These are phyloP conservation scores for Rhodotorula babjevae DNA, from an alignment of 768 basidiomycete genomes.

Conservation along the genomic window DNA sequence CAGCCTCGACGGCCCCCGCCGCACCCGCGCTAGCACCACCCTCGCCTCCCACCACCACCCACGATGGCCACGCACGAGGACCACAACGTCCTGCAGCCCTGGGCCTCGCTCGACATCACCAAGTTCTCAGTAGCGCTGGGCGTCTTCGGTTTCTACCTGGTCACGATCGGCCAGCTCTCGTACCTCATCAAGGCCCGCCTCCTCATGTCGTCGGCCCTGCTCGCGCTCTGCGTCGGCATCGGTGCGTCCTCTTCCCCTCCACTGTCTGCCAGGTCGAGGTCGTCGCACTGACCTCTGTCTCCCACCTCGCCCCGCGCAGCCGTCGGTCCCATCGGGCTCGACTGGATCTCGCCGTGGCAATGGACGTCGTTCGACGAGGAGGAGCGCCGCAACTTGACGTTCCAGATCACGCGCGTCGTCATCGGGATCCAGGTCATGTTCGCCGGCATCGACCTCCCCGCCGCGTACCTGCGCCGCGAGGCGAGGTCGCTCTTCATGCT, in stretches of 20 bases:
- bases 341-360: constrained; percentile 46
- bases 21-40: too few relatives aligned
- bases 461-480: constrained; percentile 47
- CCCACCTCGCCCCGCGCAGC: constrained; percentile 41
- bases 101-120: constrained; percentile 44
- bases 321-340: constrained; percentile 46
- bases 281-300: constrained; percentile 18
- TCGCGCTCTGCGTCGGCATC: constrained; percentile 35
- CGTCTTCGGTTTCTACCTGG: constrained; percentile 45
- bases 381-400: constrained; percentile 27
- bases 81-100: constrained; percentile 21
- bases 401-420: constrained; percentile 47
- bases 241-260: constrained; percentile 11
- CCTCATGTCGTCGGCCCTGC: constrained; percentile 45
- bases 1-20: neutral
- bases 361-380: constrained; percentile 45
- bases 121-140: constrained; percentile 44
- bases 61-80: neutral
- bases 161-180: constrained; percentile 45
- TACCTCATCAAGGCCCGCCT: constrained; percentile 49
- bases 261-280: neutral
- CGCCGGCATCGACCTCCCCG: constrained; percentile 46
- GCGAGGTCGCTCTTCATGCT: constrained; percentile 47
- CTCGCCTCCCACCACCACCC: neutral
- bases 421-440: constrained; percentile 48